Evolutionary conservation across 805 yeast species (phyloP).

Genomic region (Candida manassasensis): DNA sequence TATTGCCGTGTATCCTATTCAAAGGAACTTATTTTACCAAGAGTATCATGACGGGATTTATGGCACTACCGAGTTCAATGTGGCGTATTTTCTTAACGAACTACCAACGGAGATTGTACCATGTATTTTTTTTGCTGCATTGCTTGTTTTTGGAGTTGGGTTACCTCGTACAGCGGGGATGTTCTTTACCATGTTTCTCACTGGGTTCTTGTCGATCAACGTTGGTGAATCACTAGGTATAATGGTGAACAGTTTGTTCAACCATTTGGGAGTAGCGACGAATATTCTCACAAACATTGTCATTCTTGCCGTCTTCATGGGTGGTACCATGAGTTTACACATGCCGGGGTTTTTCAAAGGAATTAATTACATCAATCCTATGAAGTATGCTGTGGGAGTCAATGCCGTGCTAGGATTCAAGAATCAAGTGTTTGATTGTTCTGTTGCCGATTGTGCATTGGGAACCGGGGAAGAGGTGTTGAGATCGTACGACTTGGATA

Average conservation of each 20-base stretch:
- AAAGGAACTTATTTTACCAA: conserved; percentile 70
- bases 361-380: conserved; percentile 71
- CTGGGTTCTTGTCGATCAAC: conserved; percentile 50
- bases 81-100: conserved; percentile 56
- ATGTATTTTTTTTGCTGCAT: conserved; percentile 51
- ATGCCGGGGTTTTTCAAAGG: conserved; percentile 67
- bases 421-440: conserved; percentile 49
- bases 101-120: conserved; percentile 65
- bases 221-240: conserved; percentile 87
- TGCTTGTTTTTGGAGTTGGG: conserved; percentile 69
- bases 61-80: conserved; percentile 58
- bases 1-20: conserved; percentile 68
- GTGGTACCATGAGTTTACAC: conserved; percentile 77
- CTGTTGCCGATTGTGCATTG: conserved; percentile 19
- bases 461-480: conserved; percentile 30
- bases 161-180: conserved; percentile 62
- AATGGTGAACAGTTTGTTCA: conserved; percentile 66
- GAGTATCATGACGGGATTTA: conserved; percentile 73
- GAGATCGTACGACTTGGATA: conserved; percentile 24
- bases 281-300: conserved; percentile 63
- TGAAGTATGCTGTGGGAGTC: conserved; percentile 64
- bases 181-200: conserved; percentile 61
- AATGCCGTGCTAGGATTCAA: conserved; percentile 56
- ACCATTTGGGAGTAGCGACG: conserved; percentile 76
- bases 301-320: conserved; percentile 75